These are phyloP conservation scores for Fusarium tupiense DNA, from an alignment of 2,329 filamentous ascomycete genomes.

Conservation along the genomic window DNA sequence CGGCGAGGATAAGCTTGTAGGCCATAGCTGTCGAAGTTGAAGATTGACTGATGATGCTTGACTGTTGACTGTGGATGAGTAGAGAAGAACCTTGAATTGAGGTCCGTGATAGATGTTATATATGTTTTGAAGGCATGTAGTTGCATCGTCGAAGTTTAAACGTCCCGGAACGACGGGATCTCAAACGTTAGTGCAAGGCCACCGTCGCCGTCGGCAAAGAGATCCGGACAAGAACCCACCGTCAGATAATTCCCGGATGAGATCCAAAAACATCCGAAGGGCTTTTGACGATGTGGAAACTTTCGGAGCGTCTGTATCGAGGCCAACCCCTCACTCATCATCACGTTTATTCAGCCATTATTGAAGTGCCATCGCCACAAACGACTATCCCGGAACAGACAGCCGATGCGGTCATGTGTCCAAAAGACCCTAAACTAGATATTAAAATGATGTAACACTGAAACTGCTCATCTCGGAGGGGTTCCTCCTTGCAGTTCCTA, in stretches of 20 bases:
- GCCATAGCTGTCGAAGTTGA: constrained; percentile 20
- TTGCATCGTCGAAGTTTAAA: not conserved
- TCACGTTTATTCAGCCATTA: not conserved
- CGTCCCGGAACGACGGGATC: constrained; percentile 32
- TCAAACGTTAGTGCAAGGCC: not conserved
- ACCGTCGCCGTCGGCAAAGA: not conserved
- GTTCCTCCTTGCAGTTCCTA: constrained; percentile 22
- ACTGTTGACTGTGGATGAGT: constrained; percentile 1
- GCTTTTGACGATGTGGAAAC: not conserved
- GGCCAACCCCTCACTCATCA: not conserved
- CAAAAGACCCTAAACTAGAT: not conserved
- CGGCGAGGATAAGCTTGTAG: constrained; percentile 26
- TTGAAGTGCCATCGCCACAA: not conserved
- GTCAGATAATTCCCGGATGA: constrained; percentile 9
- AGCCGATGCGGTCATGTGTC: constrained; percentile 6
- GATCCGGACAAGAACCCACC: not conserved
- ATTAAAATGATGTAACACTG: constrained; percentile 12
- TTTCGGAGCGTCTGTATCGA: constrained; percentile 15
- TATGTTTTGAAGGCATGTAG: not conserved
- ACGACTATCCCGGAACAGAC: not conserved
- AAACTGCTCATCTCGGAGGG: constrained; percentile 29
- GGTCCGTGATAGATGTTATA: constrained; percentile 7
- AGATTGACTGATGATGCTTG: not conserved
- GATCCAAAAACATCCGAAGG: not conserved
- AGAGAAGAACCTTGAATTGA: not conserved